These are phyloP conservation scores for Cynanchum wilfordii DNA, from an alignment of 257 asterid species.

Conservation along the genomic window DNA sequence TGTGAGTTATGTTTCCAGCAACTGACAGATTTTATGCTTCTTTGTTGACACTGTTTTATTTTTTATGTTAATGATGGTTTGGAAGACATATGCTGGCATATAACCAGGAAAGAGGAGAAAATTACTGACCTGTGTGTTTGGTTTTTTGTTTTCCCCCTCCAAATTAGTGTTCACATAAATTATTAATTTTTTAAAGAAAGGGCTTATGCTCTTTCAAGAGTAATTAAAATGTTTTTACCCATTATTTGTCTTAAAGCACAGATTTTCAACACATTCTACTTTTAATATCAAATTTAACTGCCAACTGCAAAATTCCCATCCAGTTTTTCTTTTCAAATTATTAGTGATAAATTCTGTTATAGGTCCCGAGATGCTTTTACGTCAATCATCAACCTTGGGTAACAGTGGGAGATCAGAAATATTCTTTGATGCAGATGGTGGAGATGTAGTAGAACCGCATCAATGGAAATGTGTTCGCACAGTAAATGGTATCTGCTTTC, in stretches of 20 bases:
- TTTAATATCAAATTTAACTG: neutral
- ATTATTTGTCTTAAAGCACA: neutral
- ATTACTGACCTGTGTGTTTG: neutral
- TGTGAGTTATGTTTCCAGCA: neutral
- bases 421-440: conserved; percentile 63
- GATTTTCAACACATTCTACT: neutral
- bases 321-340: neutral
- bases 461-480: conserved; percentile 97
- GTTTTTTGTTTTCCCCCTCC: neutral
- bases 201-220: neutral
- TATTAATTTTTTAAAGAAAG: neutral
- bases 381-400: conserved; percentile 58
- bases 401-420: conserved; percentile 35
- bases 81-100: neutral
- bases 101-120: neutral
- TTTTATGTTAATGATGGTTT: neutral
- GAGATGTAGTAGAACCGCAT: conserved; percentile 79
- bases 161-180: neutral
- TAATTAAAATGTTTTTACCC: neutral
- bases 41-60: neutral
- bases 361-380: conserved; percentile 92
- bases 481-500: conserved; percentile 53
- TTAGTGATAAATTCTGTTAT: conserved; percentile 21
- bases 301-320: neutral
- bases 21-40: neutral